A percentile compares a stretch with the other conserved stretches of the same genome.
phyloP scores from a whole-genome alignment of 768 basidiomycete species.

The Lactarius akahatsu region DNA sequence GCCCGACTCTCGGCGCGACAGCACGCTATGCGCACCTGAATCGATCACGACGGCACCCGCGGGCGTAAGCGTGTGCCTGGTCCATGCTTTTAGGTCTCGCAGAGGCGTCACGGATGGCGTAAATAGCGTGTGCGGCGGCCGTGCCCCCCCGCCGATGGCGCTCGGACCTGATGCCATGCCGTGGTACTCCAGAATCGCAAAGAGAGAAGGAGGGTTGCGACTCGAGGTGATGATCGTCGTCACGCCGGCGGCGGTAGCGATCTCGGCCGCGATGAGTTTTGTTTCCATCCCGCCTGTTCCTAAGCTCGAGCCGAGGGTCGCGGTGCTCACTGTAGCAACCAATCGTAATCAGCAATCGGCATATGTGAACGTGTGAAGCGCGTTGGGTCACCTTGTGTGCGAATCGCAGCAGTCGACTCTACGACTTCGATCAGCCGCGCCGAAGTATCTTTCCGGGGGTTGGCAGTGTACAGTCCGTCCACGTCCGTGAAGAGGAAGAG shows the following conservation, averaged over 20 bases:
- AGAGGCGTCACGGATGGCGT: slow-evolving; percentile 67
- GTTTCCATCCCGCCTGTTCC: slow-evolving; percentile 99
- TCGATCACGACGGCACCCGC: slow-evolving; percentile 89
- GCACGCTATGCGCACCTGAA: slow-evolving; percentile 81
- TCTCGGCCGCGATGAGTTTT: slow-evolving; percentile 96
- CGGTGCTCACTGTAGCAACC: slow-evolving; percentile 71
- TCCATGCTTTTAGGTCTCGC: slow-evolving; percentile 92
- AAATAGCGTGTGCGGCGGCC: slow-evolving; percentile 90
- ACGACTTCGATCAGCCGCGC: slow-evolving; percentile 84
- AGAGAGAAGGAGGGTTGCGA: slow-evolving; percentile 70
- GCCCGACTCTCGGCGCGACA: slow-evolving; percentile 83
- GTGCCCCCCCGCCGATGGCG: slow-evolving; percentile 29
- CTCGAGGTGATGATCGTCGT: slow-evolving; percentile 89
- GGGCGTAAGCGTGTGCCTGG: slow-evolving; percentile 89
- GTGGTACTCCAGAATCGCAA: slow-evolving; percentile 81
- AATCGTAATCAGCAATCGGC: background rate
- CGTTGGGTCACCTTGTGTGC: slow-evolving; percentile 61
- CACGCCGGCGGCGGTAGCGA: slow-evolving; percentile 93
- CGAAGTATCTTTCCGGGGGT: slow-evolving; percentile 85
- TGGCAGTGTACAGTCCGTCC: slow-evolving; percentile 91
- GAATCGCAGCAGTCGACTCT: slow-evolving; percentile 76
- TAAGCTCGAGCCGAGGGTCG: slow-evolving; percentile 86
- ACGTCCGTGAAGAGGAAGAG: slow-evolving; percentile 96
- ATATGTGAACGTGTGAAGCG: slow-evolving; percentile 17
- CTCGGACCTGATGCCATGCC: slow-evolving; percentile 28